Percentiles rank a stretch among this genome's conserved stretches.
Evolutionary conservation across 495 filamentous ascomycete species (phyloP).

Genomic region (Durotheca rogersii): DNA sequence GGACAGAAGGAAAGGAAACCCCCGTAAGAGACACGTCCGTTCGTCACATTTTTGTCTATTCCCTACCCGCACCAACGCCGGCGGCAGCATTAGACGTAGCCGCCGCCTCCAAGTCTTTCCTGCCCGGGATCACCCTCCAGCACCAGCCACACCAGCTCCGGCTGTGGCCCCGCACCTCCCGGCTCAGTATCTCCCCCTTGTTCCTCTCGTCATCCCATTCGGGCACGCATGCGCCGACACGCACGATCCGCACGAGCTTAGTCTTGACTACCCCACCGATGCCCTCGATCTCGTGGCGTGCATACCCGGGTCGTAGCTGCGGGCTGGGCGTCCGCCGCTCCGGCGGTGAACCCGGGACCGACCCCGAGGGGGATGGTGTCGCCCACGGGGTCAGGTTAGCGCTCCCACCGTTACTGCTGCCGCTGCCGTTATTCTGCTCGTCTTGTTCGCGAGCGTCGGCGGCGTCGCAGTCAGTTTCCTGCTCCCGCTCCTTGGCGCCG

Average conservation of each 20-base stretch:
- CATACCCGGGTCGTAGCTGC: constrained; percentile 63
- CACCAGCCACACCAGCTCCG: constrained; percentile 73
- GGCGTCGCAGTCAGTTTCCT: constrained; percentile 77
- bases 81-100: too few species aligned
- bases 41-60: constrained; percentile 1
- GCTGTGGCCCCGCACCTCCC: constrained; percentile 56
- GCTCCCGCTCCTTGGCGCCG: constrained; percentile 68
- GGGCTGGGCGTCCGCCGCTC: constrained; percentile 43
- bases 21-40: neutral
- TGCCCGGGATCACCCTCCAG: constrained; percentile 55
- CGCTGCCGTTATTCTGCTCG: constrained; percentile 19
- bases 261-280: constrained; percentile 83
- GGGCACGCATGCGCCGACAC: constrained; percentile 76
- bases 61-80: neutral
- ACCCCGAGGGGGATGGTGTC: constrained; percentile 29
- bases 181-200: constrained; percentile 49
- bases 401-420: neutral
- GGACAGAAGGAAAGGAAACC: constrained; percentile 9
- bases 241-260: constrained; percentile 71
- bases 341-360: constrained; percentile 31
- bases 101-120: constrained; percentile 37
- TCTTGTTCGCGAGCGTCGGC: constrained; percentile 54
- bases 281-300: constrained; percentile 81
- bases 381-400: constrained; percentile 18
- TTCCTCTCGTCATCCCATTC: constrained; percentile 79